Evolutionary conservation across 2,329 filamentous ascomycete genomes (phyloP), one percentile per base, ranked within the genome.

Genomic region (Diaporthe caulivora): DNA sequence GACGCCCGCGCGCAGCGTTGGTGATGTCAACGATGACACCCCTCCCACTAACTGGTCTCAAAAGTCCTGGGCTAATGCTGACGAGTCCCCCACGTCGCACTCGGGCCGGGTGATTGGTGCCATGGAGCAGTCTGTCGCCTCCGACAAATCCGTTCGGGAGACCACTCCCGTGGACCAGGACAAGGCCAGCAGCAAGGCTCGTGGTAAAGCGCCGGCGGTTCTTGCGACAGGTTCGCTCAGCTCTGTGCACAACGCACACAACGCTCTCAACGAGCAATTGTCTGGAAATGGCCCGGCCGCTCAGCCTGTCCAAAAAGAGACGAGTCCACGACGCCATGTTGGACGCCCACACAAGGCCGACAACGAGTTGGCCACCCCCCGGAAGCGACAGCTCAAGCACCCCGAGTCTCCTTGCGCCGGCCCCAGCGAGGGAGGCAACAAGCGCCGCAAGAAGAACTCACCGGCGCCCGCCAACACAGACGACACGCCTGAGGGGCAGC

Each of bases 371-470:
- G 10, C 21, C 47, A 40, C 18, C 62, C 21, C 62, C 49, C 21
- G 37, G 21, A 37, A 53, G 26, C 47, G 44, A 31, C n/a, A 67
- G 47, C 31, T 67, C 7, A 53, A 67, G 21, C 24, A 53, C 24
- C 62, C 62, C 8, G 44, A 67, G 15, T 67, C 62, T 24, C 62
- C 62, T 26, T 51, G 26, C 7, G 42, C 51, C 51, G 51, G 24
- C 51, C 51, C 51, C 37, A 47, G 24, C 26, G 24, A 42, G 55
- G 29, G 64, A 44, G 24, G 26, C 37, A 54, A 44, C 51, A 44
- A 53, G 65, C 65, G 65, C 47, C 65, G 51, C 31, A 69, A 47
- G 53, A 29, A 55, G 40, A 58, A 49, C 10, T 15, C 40, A n/a
- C 11, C 26, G 40, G 40, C n/a, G 26, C 42, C 40, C 18, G 55